Percentiles rank a stretch among this genome's conserved stretches.
Evolutionary conservation across 1,139 yeast genomes (phyloP).

Genomic region (Yamadazyma membranifaciens): DNA sequence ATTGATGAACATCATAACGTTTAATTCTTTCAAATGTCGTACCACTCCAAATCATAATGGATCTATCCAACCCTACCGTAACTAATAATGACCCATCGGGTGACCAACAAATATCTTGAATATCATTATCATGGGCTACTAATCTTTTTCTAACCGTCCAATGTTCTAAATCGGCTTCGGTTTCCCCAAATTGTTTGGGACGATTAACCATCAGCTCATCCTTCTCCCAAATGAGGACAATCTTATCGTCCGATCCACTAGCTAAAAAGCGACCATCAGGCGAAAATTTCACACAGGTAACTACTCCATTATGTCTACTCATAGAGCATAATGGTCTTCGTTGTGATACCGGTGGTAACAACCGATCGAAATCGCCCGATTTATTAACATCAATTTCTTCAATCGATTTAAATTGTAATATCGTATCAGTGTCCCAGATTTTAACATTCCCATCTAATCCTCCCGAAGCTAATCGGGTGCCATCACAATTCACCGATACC

Average conservation of each 20-base stretch:
- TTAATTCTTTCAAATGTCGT: conserved; percentile 86
- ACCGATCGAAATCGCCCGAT: conserved; percentile 9
- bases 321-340: conserved; percentile 69
- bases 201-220: conserved; percentile 59
- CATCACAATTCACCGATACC: conserved; percentile 76
- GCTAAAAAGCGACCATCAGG: conserved; percentile 92
- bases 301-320: conserved; percentile 91
- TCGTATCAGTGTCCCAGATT: conserved; percentile 73
- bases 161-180: conserved; percentile 72
- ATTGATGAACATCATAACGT: conserved; percentile 87
- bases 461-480: conserved; percentile 85
- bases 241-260: conserved; percentile 92
- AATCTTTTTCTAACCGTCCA: conserved; percentile 92
- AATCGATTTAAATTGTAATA: conserved; percentile 18
- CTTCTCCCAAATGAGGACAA: conserved; percentile 87
- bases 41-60: conserved; percentile 93
- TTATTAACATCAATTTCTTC: conserved; percentile 11
- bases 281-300: conserved; percentile 86
- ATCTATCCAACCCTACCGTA: conserved; percentile 90
- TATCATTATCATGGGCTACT: conserved; percentile 95
- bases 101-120: conserved; percentile 97
- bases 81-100: conserved; percentile 90
- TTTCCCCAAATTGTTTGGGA: conserved; percentile 47
- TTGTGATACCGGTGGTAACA: conserved; percentile 35
- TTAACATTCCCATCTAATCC: conserved; percentile 93